Percentiles rank a stretch among this genome's conserved stretches.
Conservation (phyloP, 1,284 basidiomycete genomes). For the Cutaneotrichosporon mucoides region DNA sequence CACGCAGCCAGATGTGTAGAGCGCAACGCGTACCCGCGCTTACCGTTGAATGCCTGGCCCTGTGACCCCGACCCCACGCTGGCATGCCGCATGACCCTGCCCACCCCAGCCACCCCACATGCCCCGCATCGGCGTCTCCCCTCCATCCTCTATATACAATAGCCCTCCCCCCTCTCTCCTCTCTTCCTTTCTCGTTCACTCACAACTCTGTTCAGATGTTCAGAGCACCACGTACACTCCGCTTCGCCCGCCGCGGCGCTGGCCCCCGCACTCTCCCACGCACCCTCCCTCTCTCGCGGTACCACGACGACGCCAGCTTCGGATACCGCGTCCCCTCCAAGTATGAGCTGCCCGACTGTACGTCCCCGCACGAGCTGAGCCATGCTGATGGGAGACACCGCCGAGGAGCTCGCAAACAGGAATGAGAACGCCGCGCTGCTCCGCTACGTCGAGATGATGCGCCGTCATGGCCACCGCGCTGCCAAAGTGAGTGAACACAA, state of each 20-base stretch:
- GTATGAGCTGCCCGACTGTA: conserved; percentile 70
- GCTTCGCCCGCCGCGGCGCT: background rate
- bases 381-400: conserved; percentile 57
- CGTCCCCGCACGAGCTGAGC: no score
- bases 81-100: background rate
- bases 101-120: background rate
- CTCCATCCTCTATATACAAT: no score
- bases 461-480: conserved; percentile 52
- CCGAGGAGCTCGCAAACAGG: conserved; percentile 67
- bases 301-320: conserved; percentile 74
- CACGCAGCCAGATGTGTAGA: no score
- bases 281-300: conserved; percentile 35
- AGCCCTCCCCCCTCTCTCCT: no score
- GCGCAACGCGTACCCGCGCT: background rate
- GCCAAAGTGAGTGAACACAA: conserved; percentile 19
- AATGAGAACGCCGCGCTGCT: conserved; percentile 69
- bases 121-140: background rate
- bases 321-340: conserved; percentile 66
- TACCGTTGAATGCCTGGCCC: background rate
- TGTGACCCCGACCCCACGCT: background rate
- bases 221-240: conserved; percentile 9
- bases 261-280: no score
- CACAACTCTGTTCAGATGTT: conserved; percentile 8
- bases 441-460: conserved; percentile 79
- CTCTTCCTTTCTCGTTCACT: no score